Evolutionary conservation across 2,329 filamentous ascomycete genomes (phyloP).

Genomic region (Penicillium sp.): DNA sequence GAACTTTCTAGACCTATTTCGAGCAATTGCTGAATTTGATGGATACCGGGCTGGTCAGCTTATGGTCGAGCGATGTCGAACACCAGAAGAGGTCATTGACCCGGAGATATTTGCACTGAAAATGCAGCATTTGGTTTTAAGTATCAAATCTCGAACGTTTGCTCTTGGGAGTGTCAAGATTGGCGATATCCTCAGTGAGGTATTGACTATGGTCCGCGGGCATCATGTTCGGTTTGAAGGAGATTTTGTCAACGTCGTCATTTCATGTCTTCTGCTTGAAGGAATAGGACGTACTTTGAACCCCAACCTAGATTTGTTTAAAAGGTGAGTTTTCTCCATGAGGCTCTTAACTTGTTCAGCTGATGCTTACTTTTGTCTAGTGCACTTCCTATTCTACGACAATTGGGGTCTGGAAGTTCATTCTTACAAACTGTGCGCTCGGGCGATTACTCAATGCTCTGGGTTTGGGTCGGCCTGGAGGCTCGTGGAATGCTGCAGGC

Average conservation of each 20-base stretch:
- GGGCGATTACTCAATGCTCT: slow-evolving; percentile 79
- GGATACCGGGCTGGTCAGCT: slow-evolving; percentile 91
- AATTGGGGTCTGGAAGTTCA: slow-evolving; percentile 66
- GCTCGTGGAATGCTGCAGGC: slow-evolving; percentile 85
- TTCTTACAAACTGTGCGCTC: slow-evolving; percentile 62
- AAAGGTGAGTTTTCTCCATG: slow-evolving; percentile 51
- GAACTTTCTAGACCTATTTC: slow-evolving; percentile 96
- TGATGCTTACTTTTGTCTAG: slow-evolving; percentile 45
- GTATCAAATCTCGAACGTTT: slow-evolving; percentile 86
- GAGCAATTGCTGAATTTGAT: slow-evolving; percentile 92
- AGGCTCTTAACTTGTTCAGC: neutral
- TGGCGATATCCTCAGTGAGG: slow-evolving; percentile 87
- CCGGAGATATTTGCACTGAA: slow-evolving; percentile 87
- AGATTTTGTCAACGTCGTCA: slow-evolving; percentile 97
- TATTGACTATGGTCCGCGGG: slow-evolving; percentile 82
- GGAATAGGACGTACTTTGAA: slow-evolving; percentile 87
- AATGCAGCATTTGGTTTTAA: slow-evolving; percentile 93
- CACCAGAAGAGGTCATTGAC: slow-evolving; percentile 85
- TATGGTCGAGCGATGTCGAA: slow-evolving; percentile 93
- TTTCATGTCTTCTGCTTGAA: slow-evolving; percentile 89
- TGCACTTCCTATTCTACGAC: slow-evolving; percentile 83
- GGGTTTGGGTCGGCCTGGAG: slow-evolving; percentile 89
- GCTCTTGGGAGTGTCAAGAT: slow-evolving; percentile 94
- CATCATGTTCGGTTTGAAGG: slow-evolving; percentile 95
- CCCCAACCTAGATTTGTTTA: slow-evolving; percentile 82